Evolutionary conservation across 1,139 yeast genomes (phyloP).

Genomic region (Candida neerlandica): DNA sequence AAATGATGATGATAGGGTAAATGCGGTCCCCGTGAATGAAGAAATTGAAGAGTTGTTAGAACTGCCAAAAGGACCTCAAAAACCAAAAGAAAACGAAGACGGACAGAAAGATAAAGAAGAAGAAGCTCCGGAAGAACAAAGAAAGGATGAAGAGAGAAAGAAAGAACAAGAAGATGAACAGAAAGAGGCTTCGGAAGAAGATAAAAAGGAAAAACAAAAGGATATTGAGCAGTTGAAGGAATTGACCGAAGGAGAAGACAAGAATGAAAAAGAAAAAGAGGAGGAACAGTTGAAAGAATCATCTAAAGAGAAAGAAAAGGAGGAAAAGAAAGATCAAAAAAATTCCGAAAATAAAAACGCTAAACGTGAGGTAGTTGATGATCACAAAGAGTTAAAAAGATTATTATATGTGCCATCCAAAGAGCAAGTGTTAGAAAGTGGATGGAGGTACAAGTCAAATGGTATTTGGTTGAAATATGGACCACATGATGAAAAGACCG

Average conservation of each 20-base stretch:
- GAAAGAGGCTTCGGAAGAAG: slow-evolving; percentile 9
- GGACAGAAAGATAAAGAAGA: no score
- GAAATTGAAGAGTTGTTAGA: slow-evolving; percentile 21
- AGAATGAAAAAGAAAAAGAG: slow-evolving; percentile 8
- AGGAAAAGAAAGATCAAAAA: slow-evolving; percentile 8
- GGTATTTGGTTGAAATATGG: slow-evolving; percentile 40
- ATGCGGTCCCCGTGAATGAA: slow-evolving; percentile 20
- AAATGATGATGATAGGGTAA: slow-evolving; percentile 11
- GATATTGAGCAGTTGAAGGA: neutral
- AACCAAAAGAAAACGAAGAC: slow-evolving; percentile 20
- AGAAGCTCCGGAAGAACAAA: slow-evolving; percentile 22
- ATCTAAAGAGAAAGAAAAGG: slow-evolving; percentile 3
- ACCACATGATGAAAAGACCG: slow-evolving; percentile 36
- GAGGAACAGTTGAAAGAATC: slow-evolving; percentile 8
- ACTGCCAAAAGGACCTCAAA: slow-evolving; percentile 15
- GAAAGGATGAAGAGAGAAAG: slow-evolving; percentile 18
- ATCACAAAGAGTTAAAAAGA: slow-evolving; percentile 27
- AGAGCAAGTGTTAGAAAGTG: slow-evolving; percentile 30
- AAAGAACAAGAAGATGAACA: slow-evolving; percentile 17
- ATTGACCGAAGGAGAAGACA: slow-evolving; percentile 1
- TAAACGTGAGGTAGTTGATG: slow-evolving; percentile 20
- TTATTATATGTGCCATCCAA: slow-evolving; percentile 33
- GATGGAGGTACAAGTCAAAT: slow-evolving; percentile 39
- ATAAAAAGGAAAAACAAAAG: neutral
- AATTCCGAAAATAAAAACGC: slow-evolving; percentile 6